Evolutionary conservation across 192 early-diverging fungal species (phyloP).

Genomic region (Blastocladiella britannica): DNA sequence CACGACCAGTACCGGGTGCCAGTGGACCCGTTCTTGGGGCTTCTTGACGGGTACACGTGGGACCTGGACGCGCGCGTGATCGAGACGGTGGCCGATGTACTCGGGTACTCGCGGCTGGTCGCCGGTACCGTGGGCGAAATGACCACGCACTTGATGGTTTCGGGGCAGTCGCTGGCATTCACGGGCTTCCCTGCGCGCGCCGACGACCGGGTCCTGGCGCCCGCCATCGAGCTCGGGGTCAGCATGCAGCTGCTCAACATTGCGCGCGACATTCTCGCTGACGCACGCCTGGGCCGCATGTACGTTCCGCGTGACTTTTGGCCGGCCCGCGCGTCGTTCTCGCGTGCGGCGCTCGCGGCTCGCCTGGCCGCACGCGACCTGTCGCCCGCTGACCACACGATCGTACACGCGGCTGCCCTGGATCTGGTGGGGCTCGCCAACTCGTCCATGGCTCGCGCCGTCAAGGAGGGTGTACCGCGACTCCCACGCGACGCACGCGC

Average conservation of each 20-base stretch:
- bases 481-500: constrained; percentile 3
- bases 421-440: background rate
- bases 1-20: background rate
- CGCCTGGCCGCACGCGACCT: background rate
- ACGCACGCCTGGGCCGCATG: constrained; percentile 3
- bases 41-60: background rate
- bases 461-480: constrained; percentile 2
- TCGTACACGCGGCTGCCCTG: background rate
- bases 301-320: constrained; percentile 8
- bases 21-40: background rate
- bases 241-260: constrained; percentile 17
- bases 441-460: constrained; percentile 1
- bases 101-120: constrained; percentile 8
- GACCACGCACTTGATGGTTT: constrained; percentile 8
- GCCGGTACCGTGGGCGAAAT: constrained; percentile 15
- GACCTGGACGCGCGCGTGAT: constrained; percentile 4
- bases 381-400: background rate
- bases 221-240: constrained; percentile 9
- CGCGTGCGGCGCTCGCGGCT: constrained; percentile 2
- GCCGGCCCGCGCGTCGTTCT: background rate
- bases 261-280: constrained; percentile 12
- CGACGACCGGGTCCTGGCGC: background rate
- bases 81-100: constrained; percentile 6
- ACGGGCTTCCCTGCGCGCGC: constrained; percentile 1
- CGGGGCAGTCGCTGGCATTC: too few relatives aligned